Percentiles rank a stretch among this genome's conserved stretches.
Evolutionary conservation across 1,284 basidiomycete species (phyloP).

Genomic region (Ganoderma sp.): DNA sequence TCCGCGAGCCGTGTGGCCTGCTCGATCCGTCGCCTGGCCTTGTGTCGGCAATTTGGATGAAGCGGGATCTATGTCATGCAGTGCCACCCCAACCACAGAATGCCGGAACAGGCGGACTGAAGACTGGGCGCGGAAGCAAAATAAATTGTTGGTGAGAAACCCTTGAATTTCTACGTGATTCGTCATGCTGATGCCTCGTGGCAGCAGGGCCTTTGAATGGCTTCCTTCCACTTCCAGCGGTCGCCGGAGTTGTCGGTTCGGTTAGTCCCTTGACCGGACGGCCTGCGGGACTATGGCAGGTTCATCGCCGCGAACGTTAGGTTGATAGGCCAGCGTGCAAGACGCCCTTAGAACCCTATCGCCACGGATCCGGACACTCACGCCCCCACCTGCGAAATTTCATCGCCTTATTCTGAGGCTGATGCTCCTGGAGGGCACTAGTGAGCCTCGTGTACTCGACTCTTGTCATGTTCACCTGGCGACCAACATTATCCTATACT

Average conservation of each 20-base stretch:
- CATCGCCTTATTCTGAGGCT: not conserved
- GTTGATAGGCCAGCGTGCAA: not conserved
- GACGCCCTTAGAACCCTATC: constrained; percentile 5
- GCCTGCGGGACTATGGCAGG: not conserved
- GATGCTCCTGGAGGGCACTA: not conserved
- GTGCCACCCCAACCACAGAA: not conserved
- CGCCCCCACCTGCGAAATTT: not conserved
- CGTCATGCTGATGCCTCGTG: constrained; percentile 17
- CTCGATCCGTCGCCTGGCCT: not conserved
- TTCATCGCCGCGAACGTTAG: not conserved
- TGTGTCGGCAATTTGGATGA: not conserved
- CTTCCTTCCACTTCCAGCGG: not conserved
- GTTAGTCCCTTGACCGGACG: not conserved
- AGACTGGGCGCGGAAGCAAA: not conserved
- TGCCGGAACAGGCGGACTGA: not conserved
- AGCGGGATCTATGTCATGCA: not conserved
- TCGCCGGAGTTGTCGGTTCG: not conserved
- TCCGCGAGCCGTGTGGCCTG: not conserved
- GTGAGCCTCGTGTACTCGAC: constrained; percentile 14
- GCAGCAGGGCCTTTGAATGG: not conserved
- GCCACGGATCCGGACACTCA: not conserved
- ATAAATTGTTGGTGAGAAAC: constrained; percentile 11
- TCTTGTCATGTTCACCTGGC: constrained; percentile 7
- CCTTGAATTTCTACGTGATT: constrained; percentile 6
- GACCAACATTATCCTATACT: constrained; percentile 12